Evolutionary conservation across 768 basidiomycete species (phyloP).

Genomic region (button mushroom (Agaricus bisporus)): DNA sequence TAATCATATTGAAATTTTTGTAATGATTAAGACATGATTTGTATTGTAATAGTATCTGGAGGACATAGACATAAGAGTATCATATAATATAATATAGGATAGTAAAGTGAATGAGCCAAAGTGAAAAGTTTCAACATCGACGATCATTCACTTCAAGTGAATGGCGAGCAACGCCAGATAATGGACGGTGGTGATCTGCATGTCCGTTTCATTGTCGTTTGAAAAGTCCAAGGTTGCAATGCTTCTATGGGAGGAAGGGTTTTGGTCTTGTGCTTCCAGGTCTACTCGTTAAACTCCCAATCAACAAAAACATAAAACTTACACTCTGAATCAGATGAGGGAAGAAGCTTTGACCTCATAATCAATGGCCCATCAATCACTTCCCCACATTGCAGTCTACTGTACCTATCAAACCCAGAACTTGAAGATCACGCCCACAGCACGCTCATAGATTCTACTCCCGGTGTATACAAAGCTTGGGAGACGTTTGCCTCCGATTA

Average conservation of each 20-base stretch:
- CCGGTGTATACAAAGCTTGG: conserved; percentile 79
- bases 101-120: too few species aligned
- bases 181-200: too few species aligned
- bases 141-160: too few species aligned
- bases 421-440: conserved; percentile 25
- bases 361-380: not conserved
- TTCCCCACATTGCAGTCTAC: not conserved
- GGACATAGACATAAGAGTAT: too few species aligned
- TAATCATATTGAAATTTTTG: too few species aligned
- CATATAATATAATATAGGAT: too few species aligned
- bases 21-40: too few species aligned
- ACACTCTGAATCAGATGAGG: conserved; percentile 16
- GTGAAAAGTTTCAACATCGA: too few species aligned
- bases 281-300: not conserved
- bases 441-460: conserved; percentile 77
- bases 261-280: not conserved
- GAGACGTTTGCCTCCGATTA: conserved; percentile 61
- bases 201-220: too few species aligned
- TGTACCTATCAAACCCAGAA: not conserved
- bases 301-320: conserved; percentile 15
- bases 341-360: too few species aligned
- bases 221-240: not conserved
- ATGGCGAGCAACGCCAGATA: too few species aligned
- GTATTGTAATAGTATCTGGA: too few species aligned
- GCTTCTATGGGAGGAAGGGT: conserved; percentile 6